Base-by-base conservation (phyloP, 2,329 filamentous ascomycete species). In the Moelleriella libera region DNA sequence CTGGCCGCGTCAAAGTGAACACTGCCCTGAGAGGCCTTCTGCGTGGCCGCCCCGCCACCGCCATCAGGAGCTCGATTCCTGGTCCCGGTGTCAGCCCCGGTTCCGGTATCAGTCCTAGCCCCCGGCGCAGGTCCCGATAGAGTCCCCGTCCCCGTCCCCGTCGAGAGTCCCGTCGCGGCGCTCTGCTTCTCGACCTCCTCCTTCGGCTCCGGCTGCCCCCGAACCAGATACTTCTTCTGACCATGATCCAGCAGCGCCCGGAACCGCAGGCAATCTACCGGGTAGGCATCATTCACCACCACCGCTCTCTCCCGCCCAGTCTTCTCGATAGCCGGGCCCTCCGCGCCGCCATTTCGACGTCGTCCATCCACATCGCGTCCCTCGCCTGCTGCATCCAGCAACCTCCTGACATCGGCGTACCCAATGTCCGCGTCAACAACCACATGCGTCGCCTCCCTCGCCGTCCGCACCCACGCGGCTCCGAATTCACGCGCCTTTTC, bases 401-500 rank as follows among this genome's bases (percentile, higher is more conserved):
- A 76, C 70, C 9, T 64, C 68, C 47, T 81, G 60, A 94, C 68
- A 48, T 88, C 76, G 4, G 70, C 63, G 57, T 80, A 89, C 1
- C 67, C 67, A 45, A 92, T 65, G 1, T 65, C 65, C 53, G 79
- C 82, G 58, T 96, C 89, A 2, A 88, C 82, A 49, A 97, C 73
- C 45, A 94, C 68, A 64, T 95, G 87, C 1, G 84, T 94, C 12
- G 92, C 76, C 28, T 64, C 63, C 0, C 54, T 62, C 58, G 82
- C 76, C 1, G 70, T 64, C 45, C 72, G 73, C 30, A 78, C 75
- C 81, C 88, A 92, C 1, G 61, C 66, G 1, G 83, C 90, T 42
- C 90, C 90, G 60, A 81, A 81, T 56, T 88, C 80, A 46, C 78
- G 74, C 0, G 85, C 82, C 60, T 83, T 88, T 31, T 74, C 74